These are phyloP conservation scores for Microthlaspi erraticum DNA, from an alignment of 345 rosid species.

Conservation along the genomic window DNA sequence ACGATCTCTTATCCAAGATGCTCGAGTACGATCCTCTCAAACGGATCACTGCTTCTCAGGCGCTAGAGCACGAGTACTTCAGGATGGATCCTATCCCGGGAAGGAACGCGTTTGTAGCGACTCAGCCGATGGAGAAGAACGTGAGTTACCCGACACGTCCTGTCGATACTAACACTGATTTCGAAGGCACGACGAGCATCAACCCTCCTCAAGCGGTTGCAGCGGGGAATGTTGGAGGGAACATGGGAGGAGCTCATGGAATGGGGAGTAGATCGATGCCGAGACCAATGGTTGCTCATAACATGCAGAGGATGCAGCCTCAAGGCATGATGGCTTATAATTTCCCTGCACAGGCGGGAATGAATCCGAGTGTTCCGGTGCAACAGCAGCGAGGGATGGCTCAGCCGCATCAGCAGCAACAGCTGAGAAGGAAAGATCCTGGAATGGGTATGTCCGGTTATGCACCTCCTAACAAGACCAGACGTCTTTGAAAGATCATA, in stretches of 20 bases:
- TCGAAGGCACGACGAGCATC: conserved; percentile 91
- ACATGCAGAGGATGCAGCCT: conserved; percentile 84
- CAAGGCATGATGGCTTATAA: conserved; percentile 75
- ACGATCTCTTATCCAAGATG: conserved; percentile 90
- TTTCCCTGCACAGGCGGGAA: conserved; percentile 68
- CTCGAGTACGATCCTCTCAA: conserved; percentile 92
- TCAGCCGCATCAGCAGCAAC: conserved; percentile 76
- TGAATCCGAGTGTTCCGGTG: conserved; percentile 82
- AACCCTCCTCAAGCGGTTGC: conserved; percentile 79
- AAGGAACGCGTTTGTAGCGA: conserved; percentile 82
- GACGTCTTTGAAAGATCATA: conserved; percentile 60
- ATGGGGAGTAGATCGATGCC: conserved; percentile 68
- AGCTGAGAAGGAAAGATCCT: conserved; percentile 84
- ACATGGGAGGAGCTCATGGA: conserved; percentile 68
- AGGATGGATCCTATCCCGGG: conserved; percentile 85
- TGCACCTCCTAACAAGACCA: conserved; percentile 84
- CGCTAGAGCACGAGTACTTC: conserved; percentile 92
- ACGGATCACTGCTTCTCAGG: conserved; percentile 96
- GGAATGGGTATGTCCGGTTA: conserved; percentile 84
- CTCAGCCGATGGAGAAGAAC: conserved; percentile 78
- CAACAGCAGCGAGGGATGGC: conserved; percentile 76
- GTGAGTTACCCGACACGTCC: conserved; percentile 91
- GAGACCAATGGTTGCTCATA: conserved; percentile 65
- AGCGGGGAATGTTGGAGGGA: conserved; percentile 67
- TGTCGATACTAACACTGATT: conserved; percentile 83